Evolutionary conservation across 2,329 filamentous ascomycete genomes (phyloP), one percentile per base, ranked within the genome.

Genomic region (Juglanconis juglandina): DNA sequence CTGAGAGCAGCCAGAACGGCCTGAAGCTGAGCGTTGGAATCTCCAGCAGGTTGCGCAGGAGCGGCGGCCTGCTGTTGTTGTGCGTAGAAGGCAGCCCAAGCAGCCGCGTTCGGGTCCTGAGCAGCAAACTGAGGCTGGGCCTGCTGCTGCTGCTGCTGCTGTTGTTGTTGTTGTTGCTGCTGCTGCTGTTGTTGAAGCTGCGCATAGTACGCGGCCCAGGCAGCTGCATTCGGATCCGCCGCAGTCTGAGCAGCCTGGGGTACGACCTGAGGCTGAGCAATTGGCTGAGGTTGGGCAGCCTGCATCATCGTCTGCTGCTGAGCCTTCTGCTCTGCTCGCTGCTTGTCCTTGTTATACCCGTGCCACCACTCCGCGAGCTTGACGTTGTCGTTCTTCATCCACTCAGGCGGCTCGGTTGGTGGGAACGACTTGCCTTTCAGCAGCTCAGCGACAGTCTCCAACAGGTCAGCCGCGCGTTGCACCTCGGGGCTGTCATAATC

Each of bases 321-420:
- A 8, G 56, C 54, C n/a, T 51, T 52, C 30, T 65, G 59, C 44
- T 59, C 65, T 13, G 56, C 53, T 11, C 64, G 65, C 56, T 66
- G 63, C 41, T 71, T 70, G 51, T 77, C 74, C 48, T 69, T 70
- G 41, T 71, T 68, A 63, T 77, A 80, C 0, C 81, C 81, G 10
- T 77, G 70, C 73, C 78, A 80, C 83, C 83, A 87, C 63, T 83
- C 78, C 9, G 77, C 76, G 0, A 79, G 73, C 62, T 77, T 77
- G 37, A 78, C 78, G 3, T 76, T 69, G 37, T 81, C 75, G 30
- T 77, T 71, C 9, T 71, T 71, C 64, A 86, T 76, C 77, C 82
- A 84, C 17, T 77, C 76, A 1, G 84, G 82, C 3, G 84, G 80
- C 48, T 81, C 76, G 1, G 68, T 78, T 2, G 82, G 71, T 13